Evolutionary conservation across 2,329 filamentous ascomycete genomes (phyloP), one percentile per base, ranked within the genome.

Genomic region (Cladosporium oxysporum): DNA sequence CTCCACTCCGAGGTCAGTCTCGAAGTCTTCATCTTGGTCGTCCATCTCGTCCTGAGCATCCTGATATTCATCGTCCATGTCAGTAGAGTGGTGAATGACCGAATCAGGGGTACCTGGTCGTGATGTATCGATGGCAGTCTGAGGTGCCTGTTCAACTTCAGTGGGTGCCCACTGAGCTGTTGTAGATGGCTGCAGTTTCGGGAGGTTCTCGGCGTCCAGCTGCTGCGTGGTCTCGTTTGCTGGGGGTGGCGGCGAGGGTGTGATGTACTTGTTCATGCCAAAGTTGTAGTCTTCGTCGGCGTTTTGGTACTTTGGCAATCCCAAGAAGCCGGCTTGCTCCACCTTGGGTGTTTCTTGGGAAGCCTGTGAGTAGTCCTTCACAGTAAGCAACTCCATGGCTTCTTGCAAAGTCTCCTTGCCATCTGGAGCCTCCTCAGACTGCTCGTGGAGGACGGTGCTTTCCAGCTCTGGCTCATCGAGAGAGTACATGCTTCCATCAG

Each of bases 31-130:
- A 29, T 62, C 57, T 41, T 65, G 63, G 11, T 65, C 63, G 16
- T 41, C 55, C 23, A 31, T 29, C 53, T 57, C 53, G 29, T 35
- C 55, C 21, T 60, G 63, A 28, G 63, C 63, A 41, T 65, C 63
- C 23, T 65, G 44, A 18, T 41, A 65, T 16, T 65, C 55, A n/a
- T 65, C 63, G 18, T 64, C 62, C 31, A 53, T 21, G 37, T 65
- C 63, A 44, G 55, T 65, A 11, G 63, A 65, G 64, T 93, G 91
- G 68, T 91, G 91, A 69, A 97, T 94, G 26, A 98, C 93, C 7
- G 94, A 98, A 59, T 93, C 91, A 16, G 94, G 93, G 8, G 92
- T 96, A 88, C 83, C 64, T 81, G 84, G 78, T 71, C 70, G 72
- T 33, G 73, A 73, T 37, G 69, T 67, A 21, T 75, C 69, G 52